Evolutionary conservation across 2,329 filamentous ascomycete genomes (phyloP), one percentile per base, ranked within the genome.

Genomic region (Sclerotinia glacialis): DNA sequence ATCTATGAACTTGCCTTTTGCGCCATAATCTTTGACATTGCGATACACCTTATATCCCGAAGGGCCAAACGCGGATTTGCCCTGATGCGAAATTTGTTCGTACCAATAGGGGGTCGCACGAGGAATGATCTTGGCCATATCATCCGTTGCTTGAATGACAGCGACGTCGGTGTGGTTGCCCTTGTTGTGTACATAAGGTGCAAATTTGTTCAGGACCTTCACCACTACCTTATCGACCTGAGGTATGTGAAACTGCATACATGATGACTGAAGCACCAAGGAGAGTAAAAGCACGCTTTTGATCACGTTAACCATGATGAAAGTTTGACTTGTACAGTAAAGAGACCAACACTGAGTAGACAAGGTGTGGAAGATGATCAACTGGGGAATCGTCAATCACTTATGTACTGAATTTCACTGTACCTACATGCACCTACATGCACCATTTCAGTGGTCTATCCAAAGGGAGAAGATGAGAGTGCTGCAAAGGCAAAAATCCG

Each of bases 71-170:
- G 69, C 66, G 42, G 69, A 68, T 50, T 65, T 67, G 6, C 69
- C 69, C 60, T 71, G 68, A 46, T 71, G 69, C 6, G 58, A 16
- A 44, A 71, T 71, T 9, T 65, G 34, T 50, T 71, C 69, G 47
- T 70, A 70, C 69, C 69, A 71, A 58, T 70, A 71, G n/a, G 69
- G 28, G 23, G 12, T 56, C 6, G 71, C 61, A 40, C 62, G 62
- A 56, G 62, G 50, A 5, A 64, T 42, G 5, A 66, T 66, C 14
- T 60, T 14, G 23, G 64, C 46, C 56, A 66, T 66, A 7, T 66
- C 55, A 21, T 60, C 44, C 18, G 61, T 66, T 37, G 64, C 37
- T 14, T 55, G 21, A 18, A 66, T 66, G 28, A 53, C 34, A 28
- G 34, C 37, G 12, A 44, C 37, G 7, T 62, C 14, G 2, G 26